phyloP scores from a whole-genome alignment of 441 rosid species.

The Flueggea neowawraea region DNA sequence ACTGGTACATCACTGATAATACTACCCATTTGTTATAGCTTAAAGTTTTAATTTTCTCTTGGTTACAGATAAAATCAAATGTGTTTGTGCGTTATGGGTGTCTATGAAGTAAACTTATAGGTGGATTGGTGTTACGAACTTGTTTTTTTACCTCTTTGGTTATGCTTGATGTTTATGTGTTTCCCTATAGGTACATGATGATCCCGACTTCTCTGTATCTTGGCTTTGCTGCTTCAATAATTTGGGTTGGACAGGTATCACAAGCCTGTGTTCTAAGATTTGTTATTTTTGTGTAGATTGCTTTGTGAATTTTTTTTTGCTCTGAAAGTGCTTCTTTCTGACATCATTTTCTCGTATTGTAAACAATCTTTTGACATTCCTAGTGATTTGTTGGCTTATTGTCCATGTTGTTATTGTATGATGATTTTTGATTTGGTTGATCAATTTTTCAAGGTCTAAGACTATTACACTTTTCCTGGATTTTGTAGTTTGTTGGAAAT shows the following conservation, averaged over 20 bases:
- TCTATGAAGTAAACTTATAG: too few relatives aligned
- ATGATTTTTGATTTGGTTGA: slow-evolving; percentile 1
- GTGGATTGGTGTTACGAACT: background rate
- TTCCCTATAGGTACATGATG: slow-evolving; percentile 69
- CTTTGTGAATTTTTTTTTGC: background rate
- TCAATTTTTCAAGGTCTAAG: slow-evolving; percentile 10
- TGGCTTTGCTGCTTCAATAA: slow-evolving; percentile 88
- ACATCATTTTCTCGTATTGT: slow-evolving; percentile 10
- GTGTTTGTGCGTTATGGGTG: too few relatives aligned
- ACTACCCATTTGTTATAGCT: background rate
- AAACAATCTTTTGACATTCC: background rate
- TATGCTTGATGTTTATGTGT: slow-evolving; percentile 4
- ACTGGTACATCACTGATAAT: slow-evolving; percentile 53
- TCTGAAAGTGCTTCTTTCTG: slow-evolving; percentile 8
- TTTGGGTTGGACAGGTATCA: slow-evolving; percentile 96
- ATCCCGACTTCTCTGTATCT: slow-evolving; percentile 83
- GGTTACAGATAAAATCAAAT: too few relatives aligned
- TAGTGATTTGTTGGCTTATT: slow-evolving; percentile 4
- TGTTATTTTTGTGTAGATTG: background rate
- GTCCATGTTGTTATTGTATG: slow-evolving; percentile 1
- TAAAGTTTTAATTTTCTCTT: too few relatives aligned
- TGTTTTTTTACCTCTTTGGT: background rate
- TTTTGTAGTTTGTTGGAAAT: slow-evolving; percentile 80
- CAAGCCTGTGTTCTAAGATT: slow-evolving; percentile 11
- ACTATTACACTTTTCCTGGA: slow-evolving; percentile 3